Conservation (phyloP, 768 basidiomycete species). For the Cystoderma amianthinum region DNA sequence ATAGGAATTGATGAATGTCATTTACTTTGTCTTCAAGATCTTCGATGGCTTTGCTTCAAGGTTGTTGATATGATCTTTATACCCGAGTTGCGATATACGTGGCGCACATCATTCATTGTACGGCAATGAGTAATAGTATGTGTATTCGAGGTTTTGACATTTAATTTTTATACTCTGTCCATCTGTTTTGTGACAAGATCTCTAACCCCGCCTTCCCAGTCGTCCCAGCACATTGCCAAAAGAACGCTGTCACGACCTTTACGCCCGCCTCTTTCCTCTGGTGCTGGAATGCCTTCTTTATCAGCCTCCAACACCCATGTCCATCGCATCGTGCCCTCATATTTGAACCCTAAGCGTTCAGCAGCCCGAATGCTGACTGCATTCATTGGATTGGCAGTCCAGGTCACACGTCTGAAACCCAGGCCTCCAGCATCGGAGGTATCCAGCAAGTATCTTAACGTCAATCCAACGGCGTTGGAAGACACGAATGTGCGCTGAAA, state of each 20-base stretch:
- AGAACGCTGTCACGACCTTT: no score
- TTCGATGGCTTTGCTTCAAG: no score
- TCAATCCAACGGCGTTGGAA: slow-evolving; percentile 32
- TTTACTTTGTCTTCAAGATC: no score
- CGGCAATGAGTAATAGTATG: no score
- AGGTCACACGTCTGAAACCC: slow-evolving; percentile 47
- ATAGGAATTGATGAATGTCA: slow-evolving; percentile 6
- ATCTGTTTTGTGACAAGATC: slow-evolving; percentile 23
- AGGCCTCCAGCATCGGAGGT: slow-evolving; percentile 34
- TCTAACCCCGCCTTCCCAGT: slow-evolving; percentile 35
- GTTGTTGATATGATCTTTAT: no score
- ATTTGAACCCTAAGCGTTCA: slow-evolving; percentile 43
- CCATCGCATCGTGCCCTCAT: slow-evolving; percentile 44
- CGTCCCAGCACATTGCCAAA: slow-evolving; percentile 37
- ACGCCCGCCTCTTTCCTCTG: slow-evolving; percentile 18
- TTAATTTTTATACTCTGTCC: slow-evolving; percentile 9
- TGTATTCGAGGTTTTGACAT: no score
- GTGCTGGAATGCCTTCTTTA: slow-evolving; percentile 20
- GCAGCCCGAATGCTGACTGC: slow-evolving; percentile 40
- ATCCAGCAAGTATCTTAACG: slow-evolving; percentile 32
- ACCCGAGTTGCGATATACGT: no score
- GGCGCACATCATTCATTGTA: no score
- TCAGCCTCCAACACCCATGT: slow-evolving; percentile 29
- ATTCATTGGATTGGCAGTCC: slow-evolving; percentile 39
- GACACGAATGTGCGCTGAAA: slow-evolving; percentile 46